Evolutionary conservation across 768 basidiomycete species (phyloP), one percentile per base, ranked within the genome.

Genomic region (Lactifluus volemus): DNA sequence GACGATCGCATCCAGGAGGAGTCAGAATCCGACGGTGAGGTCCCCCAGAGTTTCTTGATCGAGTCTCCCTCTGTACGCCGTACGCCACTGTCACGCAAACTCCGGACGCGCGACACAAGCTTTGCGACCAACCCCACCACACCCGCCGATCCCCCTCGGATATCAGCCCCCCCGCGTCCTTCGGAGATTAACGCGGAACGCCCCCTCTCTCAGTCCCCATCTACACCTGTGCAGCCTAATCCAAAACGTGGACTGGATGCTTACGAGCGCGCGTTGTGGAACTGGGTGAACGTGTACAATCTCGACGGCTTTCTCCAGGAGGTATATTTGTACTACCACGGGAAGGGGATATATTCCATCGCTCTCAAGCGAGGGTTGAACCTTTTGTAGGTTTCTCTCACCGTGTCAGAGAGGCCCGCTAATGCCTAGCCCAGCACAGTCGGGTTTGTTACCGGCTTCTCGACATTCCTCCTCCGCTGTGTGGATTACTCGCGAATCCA

Each of bases 251-350:
- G 90, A 9, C 71, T 93, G 49, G 88, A 93, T 68, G 84, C 84
- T 12, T 86, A 90, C 68, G 94, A 99, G 72, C 86, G 85, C 60
- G 97, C 97, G 1, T 73, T 98, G 51, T 99, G 97, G 97, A 89
- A 90, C 60, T 99, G 97, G 97, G 93, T 98, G 61, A 99, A 99
- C 70, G 93, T 98, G 12, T 92, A 93, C 70, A 98, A 99, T 70
- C 80, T 99, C 42, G 97, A 99, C 69, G 86, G 85, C 8, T 99
- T 95, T 73, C 74, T 99, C 32, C 92, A 96, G 73, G 93, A 98
- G 64, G 92, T 92, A 42, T 98, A 99, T 73, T 79, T 81, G 49
- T 99, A 98, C 72, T 99, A 99, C 70, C 88, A 92, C 70, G 94
- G 95, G 29, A 97, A 97, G 71, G 97, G 97, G 1, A 88, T 98